Percentiles rank a stretch among this genome's conserved stretches.
Conservation (phyloP, 2,329 filamentous ascomycete genomes). For the Penicillium sclerotiorum region DNA sequence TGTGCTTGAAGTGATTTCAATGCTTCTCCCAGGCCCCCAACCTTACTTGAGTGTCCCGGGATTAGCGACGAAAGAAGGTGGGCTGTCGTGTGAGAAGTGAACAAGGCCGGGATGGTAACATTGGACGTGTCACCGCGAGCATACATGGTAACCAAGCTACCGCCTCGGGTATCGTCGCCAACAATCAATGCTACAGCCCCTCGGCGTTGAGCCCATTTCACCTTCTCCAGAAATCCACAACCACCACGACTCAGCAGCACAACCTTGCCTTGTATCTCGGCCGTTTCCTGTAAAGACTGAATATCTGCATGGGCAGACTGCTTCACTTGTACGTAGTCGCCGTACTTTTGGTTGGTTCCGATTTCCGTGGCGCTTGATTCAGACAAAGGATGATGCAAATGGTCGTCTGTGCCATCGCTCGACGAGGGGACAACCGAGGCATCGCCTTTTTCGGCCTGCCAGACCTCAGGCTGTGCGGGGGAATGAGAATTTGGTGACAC, state of each 20-base stretch:
- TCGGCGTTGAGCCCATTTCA: constrained; percentile 92
- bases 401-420: constrained; percentile 82
- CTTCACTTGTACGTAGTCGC: constrained; percentile 36
- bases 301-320: constrained; percentile 75
- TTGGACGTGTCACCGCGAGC: constrained; percentile 96
- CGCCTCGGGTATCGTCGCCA: constrained; percentile 87
- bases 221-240: constrained; percentile 95
- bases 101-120: constrained; percentile 88
- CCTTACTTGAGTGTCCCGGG: constrained; percentile 67
- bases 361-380: constrained; percentile 44
- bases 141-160: constrained; percentile 94
- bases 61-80: constrained; percentile 88
- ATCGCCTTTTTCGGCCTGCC: constrained; percentile 22
- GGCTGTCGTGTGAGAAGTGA: constrained; percentile 92
- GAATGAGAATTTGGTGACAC: constrained; percentile 24
- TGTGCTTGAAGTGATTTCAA: constrained; percentile 53
- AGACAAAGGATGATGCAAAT: constrained; percentile 66
- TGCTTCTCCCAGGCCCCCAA: constrained; percentile 63
- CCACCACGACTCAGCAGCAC: constrained; percentile 89
- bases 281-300: constrained; percentile 84
- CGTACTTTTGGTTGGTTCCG: constrained; percentile 36
- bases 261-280: constrained; percentile 91
- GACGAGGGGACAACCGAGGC: constrained; percentile 31
- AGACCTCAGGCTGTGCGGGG: constrained; percentile 27
- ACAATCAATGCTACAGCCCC: constrained; percentile 90